Conservation (phyloP, 768 basidiomycete genomes). For the Sarcodon sp. region DNA sequence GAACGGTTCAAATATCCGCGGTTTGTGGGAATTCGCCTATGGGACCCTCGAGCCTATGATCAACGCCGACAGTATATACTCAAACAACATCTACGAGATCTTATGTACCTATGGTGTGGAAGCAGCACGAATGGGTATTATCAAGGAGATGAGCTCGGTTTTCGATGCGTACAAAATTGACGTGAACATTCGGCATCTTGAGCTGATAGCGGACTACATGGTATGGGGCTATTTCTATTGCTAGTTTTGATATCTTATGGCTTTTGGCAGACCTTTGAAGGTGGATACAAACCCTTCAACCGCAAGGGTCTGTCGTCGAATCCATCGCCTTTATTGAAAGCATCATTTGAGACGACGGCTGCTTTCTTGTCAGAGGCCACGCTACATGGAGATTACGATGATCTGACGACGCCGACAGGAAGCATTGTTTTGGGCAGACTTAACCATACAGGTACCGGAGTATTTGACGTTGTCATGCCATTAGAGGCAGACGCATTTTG, state of each 20-base stretch:
- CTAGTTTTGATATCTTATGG: not conserved
- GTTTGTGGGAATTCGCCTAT: conserved; percentile 68
- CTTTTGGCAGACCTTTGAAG: conserved; percentile 76
- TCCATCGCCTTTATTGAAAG: conserved; percentile 93
- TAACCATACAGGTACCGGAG: conserved; percentile 85
- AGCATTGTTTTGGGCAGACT: conserved; percentile 87
- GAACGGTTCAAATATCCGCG: conserved; percentile 88
- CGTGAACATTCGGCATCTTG: conserved; percentile 87
- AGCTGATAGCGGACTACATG: conserved; percentile 99
- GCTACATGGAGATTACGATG: conserved; percentile 90
- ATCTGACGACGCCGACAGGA: conserved; percentile 80
- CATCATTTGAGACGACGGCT: conserved; percentile 94
- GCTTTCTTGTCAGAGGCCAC: conserved; percentile 88
- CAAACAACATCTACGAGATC: conserved; percentile 91
- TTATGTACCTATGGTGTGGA: conserved; percentile 93
- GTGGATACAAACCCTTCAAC: conserved; percentile 97
- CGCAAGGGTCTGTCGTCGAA: conserved; percentile 88
- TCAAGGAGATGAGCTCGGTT: conserved; percentile 83
- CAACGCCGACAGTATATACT: conserved; percentile 72
- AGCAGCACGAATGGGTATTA: conserved; percentile 84
- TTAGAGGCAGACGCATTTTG: conserved; percentile 5
- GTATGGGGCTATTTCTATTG: conserved; percentile 29
- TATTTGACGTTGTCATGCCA: conserved; percentile 77
- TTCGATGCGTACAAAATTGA: conserved; percentile 95
- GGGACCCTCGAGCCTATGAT: conserved; percentile 34